Evolutionary conservation across 2,329 filamentous ascomycete genomes (phyloP).

Genomic region (Diaporthe capsici): DNA sequence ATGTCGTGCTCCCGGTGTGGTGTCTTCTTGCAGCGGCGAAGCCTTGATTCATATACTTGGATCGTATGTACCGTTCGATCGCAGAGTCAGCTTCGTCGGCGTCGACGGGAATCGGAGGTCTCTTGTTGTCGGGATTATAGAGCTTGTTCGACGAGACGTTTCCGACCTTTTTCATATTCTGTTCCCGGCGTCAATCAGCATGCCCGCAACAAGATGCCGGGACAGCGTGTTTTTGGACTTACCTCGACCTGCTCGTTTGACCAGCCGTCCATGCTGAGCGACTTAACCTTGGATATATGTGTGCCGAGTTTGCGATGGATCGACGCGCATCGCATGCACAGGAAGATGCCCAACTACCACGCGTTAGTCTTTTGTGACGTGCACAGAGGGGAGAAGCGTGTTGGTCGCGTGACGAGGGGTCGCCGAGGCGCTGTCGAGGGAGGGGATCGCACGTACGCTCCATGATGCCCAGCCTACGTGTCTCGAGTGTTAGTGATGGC

Average conservation of each 20-base stretch:
- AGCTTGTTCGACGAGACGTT: conserved; percentile 88
- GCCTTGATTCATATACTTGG: conserved; percentile 85
- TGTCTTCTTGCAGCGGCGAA: conserved; percentile 53
- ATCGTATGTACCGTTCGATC: conserved; percentile 94
- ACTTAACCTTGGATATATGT: conserved; percentile 99
- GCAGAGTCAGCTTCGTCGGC: conserved; percentile 92
- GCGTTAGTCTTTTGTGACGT: conserved; percentile 24
- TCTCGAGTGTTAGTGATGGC: conserved; percentile 49
- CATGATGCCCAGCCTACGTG: conserved; percentile 91
- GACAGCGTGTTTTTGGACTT: conserved; percentile 51
- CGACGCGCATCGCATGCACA: conserved; percentile 97
- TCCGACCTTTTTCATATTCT: conserved; percentile 96
- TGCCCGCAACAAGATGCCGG: no score
- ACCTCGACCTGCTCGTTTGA: conserved; percentile 96
- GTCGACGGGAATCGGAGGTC: conserved; percentile 88
- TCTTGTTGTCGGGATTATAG: conserved; percentile 89
- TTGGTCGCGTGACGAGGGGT: conserved; percentile 35
- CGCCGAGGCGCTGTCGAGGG: conserved; percentile 39
- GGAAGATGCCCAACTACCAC: conserved; percentile 86
- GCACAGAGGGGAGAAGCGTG: not conserved
- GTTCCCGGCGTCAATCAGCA: conserved; percentile 36
- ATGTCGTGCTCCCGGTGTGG: conserved; percentile 62
- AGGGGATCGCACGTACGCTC: conserved; percentile 76
- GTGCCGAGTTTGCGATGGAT: conserved; percentile 97
- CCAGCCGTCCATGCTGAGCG: conserved; percentile 98